A percentile compares a stretch with the other conserved stretches of the same genome.
phyloP scores from a whole-genome alignment of 192 early-diverging fungal genomes.

The Geranomyces variabilis region DNA sequence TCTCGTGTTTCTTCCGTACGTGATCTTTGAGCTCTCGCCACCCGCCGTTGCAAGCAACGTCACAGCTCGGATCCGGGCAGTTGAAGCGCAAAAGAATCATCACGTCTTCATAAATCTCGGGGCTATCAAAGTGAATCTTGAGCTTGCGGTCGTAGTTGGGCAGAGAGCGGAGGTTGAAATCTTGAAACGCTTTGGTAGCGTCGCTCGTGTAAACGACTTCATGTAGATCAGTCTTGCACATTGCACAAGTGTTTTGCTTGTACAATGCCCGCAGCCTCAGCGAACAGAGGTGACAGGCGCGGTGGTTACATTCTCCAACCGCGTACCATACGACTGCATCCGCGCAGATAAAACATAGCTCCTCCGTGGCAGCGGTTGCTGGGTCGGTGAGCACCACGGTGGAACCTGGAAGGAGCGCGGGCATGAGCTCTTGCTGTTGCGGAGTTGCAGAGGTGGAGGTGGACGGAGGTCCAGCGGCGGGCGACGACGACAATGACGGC shows the following conservation, averaged over 20 bases:
- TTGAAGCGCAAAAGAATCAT: constrained; percentile 78
- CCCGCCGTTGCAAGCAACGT: constrained; percentile 69
- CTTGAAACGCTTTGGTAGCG: constrained; percentile 47
- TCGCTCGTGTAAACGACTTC: constrained; percentile 78
- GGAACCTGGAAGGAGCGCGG: too few species aligned
- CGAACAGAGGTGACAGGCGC: constrained; percentile 92
- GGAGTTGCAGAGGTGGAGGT: too few species aligned
- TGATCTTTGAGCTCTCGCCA: constrained; percentile 88
- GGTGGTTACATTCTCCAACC: constrained; percentile 87
- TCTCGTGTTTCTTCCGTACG: constrained; percentile 72
- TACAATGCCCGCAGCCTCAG: constrained; percentile 87
- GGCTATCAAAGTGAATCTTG: constrained; percentile 74
- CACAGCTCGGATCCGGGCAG: constrained; percentile 84
- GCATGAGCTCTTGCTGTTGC: too few species aligned
- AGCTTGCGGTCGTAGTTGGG: constrained; percentile 68
- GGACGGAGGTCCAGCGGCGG: too few species aligned
- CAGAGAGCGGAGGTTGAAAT: constrained; percentile 49
- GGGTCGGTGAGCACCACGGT: too few species aligned
- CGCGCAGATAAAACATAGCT: constrained; percentile 87
- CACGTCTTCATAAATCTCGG: constrained; percentile 74
- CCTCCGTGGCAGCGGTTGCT: not conserved
- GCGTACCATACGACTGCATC: constrained; percentile 79
- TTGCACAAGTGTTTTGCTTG: constrained; percentile 81
- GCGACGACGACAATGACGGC: too few species aligned
- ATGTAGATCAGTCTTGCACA: constrained; percentile 90